Evolutionary conservation across 225 moss, liverwort and hornwort genomes (phyloP), one percentile per base, ranked within the genome.

Genomic region (Rhytidiadelphus loreus): DNA sequence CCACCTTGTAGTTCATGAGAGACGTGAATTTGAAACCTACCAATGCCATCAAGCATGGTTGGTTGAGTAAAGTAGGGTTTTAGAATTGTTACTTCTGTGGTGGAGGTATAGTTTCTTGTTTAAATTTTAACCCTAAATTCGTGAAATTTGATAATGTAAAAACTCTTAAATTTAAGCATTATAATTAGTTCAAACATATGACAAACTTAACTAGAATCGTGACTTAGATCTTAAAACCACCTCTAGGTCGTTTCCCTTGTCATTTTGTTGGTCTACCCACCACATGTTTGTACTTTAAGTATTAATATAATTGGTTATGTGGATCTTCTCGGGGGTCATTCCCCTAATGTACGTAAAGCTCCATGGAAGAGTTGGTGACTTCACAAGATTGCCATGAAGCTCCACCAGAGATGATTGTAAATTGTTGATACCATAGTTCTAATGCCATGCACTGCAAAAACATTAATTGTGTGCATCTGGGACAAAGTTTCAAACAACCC

Each of bases 1-100:
- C 22, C 23, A 68, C n/a, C 7, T n/a, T 1, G 3, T 39, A 69
- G 13, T 14, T 69, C 14, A 69, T 39, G 8, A 69, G 8, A 39
- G 24, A 5, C 0, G 0, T 0, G 0, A 39, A 1, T 39, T 0
- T 69, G 0, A 39, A 69, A 7, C 2, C 0, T 0, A 0, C 4
- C 69, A 69, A 69, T 8, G 24, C 39, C 24, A 68, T 69, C 8
- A 69, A 0, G 4, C 1, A 39, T 68, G 4, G n/a, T 23, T n/a
- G 13, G 4, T 69, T 69, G 39, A 39, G 2, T 69, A 0, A 4
- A 69, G 3, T 39, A 7, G 4, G 8, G 1, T 39, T 13, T 21
- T 23, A 11, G 13, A 39, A 12, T 69, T 39, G 3, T 13, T 23
- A 39, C 13, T 0, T 39, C 0, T 13, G 8, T 13, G 0, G 24